Conservation (phyloP, 2,329 filamentous ascomycete genomes). For the Cladosporium sp. region DNA sequence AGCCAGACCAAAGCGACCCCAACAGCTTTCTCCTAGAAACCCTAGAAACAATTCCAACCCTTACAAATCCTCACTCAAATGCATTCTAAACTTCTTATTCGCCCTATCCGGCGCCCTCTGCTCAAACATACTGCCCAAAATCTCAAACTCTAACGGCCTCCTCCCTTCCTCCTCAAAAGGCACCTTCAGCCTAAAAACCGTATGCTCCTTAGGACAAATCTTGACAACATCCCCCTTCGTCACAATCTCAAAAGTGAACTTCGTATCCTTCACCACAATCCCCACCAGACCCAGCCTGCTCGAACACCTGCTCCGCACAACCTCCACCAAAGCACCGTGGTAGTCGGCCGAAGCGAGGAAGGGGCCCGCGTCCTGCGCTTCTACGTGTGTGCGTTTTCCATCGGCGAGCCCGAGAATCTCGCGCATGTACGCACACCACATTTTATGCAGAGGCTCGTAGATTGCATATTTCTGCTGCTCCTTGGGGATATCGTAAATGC, state of each 20-base stretch:
- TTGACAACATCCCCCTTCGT: constrained; percentile 68
- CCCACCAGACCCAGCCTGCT: constrained; percentile 77
- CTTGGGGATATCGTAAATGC: constrained; percentile 69
- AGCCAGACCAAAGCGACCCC: too few relatives aligned
- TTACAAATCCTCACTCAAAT: constrained; percentile 56
- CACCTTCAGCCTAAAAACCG: constrained; percentile 73
- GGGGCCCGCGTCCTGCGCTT: constrained; percentile 57
- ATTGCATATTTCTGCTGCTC: constrained; percentile 65
- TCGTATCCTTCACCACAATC: constrained; percentile 84
- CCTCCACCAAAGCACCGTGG: constrained; percentile 78
- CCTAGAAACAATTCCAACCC: neutral
- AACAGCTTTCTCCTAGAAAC: too few relatives aligned
- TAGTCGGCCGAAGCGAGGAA: constrained; percentile 84
- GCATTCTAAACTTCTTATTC: constrained; percentile 86
- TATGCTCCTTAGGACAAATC: constrained; percentile 82
- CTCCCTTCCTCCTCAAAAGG: constrained; percentile 38
- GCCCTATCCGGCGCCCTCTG: constrained; percentile 76
- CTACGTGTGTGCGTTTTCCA: constrained; percentile 44
- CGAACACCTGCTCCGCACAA: constrained; percentile 75
- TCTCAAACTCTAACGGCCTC: constrained; percentile 66
- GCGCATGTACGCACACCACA: constrained; percentile 83
- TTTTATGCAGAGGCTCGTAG: constrained; percentile 68
- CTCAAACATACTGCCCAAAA: constrained; percentile 84
- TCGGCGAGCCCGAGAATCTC: constrained; percentile 63
- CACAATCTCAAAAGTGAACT: constrained; percentile 79